Base-by-base conservation (phyloP, 116 monocot genomes). In the Phalaenopsis hybrid region DNA sequence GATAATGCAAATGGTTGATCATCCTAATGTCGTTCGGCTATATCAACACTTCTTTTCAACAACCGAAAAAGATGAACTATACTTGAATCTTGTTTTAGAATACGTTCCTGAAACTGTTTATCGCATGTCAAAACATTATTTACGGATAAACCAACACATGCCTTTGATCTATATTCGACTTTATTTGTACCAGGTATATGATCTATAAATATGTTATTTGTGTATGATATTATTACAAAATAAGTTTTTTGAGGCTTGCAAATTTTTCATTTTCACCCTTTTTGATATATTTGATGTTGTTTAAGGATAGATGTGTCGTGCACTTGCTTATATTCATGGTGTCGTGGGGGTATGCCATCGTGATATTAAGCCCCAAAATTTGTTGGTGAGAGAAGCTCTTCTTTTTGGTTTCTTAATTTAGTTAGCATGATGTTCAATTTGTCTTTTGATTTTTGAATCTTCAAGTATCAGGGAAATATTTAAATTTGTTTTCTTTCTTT, bases 361-460 rank as follows among this genome's bases (percentile, higher is more conserved):
- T 52, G 89, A 89, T 75, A 81, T 89, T 45, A 89, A 89, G 75
- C 89, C 89, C 33, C 89, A 89, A 86, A 89, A 89, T 86, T 20
- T 89, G 65, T 78, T 89, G 89, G 89, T 89, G 50, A 81, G 63
- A 78, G 13, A 77, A 50, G 31, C 33, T 84, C 75, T 46, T 72
- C 7, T 37, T 75, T 18, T n/a, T 75, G 44, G 8, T 75, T 44
- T 75, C n/a, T 3, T 72, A 31, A 15, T 72, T 41, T 34, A 17
- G 72, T 72, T 13, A 41, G 34, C 11, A 15, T 16, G 15, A 4
- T 13, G 5, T 25, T 65, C 65, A 72, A 12, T 12, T 34, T 13
- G 34, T 37, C 34, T 72, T 37, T 37, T 23, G 65, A 65, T 65
- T 65, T 65, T 65, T 65, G n/a, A 25, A 65, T 65, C 65, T 23